These are phyloP conservation scores for Candida taoyuanica DNA, from an alignment of 805 yeast species.

Conservation along the genomic window DNA sequence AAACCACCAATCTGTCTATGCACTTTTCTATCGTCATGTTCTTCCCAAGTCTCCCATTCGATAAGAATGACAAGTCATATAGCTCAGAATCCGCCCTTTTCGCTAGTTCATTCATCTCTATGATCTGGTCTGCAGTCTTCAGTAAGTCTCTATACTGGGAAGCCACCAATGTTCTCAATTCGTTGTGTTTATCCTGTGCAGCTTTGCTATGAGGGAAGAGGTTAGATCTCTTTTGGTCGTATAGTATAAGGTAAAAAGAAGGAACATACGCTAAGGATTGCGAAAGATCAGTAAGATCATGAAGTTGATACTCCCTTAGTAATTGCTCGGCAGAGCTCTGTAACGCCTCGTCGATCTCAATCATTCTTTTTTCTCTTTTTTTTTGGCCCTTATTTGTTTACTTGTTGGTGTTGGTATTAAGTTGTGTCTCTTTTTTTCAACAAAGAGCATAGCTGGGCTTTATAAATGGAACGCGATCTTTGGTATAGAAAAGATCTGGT, in stretches of 20 bases:
- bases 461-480: no score
- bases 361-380: background rate
- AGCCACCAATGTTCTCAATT: slow-evolving; percentile 23
- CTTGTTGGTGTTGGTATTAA: no score
- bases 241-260: background rate
- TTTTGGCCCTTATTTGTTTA: background rate
- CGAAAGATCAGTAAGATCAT: slow-evolving; percentile 13
- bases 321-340: slow-evolving; percentile 2
- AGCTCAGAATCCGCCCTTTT: slow-evolving; percentile 17
- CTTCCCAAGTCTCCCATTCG: slow-evolving; percentile 10
- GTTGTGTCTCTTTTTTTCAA: no score
- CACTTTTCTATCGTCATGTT: slow-evolving; percentile 17
- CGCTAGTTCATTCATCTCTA: slow-evolving; percentile 20
- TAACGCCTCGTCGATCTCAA: slow-evolving; percentile 6
- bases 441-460: no score
- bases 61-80: slow-evolving; percentile 22
- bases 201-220: slow-evolving; percentile 1
- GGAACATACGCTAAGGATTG: slow-evolving; percentile 4
- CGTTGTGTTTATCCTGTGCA: slow-evolving; percentile 15
- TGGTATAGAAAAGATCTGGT: no score
- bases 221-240: background rate
- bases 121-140: slow-evolving; percentile 25
- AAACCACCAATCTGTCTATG: slow-evolving; percentile 4
- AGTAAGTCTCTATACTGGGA: slow-evolving; percentile 25
- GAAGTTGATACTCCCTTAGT: slow-evolving; percentile 7